Conservation (phyloP, 768 basidiomycete species). For the Mycena indigotica region DNA sequence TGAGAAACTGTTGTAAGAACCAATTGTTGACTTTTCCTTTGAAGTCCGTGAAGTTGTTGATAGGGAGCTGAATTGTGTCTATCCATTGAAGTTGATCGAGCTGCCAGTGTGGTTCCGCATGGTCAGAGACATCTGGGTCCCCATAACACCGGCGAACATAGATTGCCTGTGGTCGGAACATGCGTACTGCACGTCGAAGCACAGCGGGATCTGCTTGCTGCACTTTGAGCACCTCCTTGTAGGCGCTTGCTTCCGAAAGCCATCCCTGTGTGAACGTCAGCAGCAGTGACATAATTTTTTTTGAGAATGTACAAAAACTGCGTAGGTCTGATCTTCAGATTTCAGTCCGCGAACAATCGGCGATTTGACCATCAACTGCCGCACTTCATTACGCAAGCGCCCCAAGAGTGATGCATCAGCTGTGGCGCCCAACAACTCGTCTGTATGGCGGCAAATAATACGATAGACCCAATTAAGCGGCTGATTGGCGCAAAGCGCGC, state of each 20-base stretch:
- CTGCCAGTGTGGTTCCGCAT: conserved; percentile 10
- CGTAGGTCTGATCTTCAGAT: too few species aligned
- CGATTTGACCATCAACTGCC: too few species aligned
- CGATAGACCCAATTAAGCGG: not conserved
- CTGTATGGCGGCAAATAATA: too few species aligned
- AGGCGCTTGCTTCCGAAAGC: too few species aligned
- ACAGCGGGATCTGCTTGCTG: not conserved
- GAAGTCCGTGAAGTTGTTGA: not conserved
- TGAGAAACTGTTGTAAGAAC: too few species aligned
- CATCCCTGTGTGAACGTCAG: not conserved
- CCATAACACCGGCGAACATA: not conserved
- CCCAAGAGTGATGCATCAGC: too few species aligned
- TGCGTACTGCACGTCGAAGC: not conserved
- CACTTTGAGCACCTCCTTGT: too few species aligned
- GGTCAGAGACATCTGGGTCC: not conserved
- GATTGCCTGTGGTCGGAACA: not conserved
- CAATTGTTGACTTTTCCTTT: conserved; percentile 7
- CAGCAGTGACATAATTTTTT: not conserved
- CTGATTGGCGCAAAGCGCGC: not conserved
- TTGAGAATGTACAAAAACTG: too few species aligned
- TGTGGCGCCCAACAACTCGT: too few species aligned
- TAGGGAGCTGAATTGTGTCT: conserved; percentile 8
- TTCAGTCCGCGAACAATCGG: too few species aligned
- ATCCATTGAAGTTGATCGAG: conserved; percentile 3
- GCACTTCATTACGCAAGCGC: too few species aligned